phyloP scores from a whole-genome alignment of 495 filamentous ascomycete species.

The Penicillium daleae region DNA sequence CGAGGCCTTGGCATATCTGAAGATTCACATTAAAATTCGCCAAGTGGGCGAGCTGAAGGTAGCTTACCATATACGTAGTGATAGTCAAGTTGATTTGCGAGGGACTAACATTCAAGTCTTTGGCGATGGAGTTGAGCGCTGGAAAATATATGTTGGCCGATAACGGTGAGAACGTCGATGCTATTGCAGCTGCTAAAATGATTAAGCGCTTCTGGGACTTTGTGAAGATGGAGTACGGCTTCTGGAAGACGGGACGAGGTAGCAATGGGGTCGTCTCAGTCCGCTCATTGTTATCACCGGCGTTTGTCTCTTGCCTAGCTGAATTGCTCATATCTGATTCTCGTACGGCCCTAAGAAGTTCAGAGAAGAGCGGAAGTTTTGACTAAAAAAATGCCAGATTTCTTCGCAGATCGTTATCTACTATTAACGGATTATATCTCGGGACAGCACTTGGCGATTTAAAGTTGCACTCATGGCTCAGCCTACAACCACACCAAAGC shows the following conservation, averaged over 20 bases:
- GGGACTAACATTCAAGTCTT: conserved; percentile 41
- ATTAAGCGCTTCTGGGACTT: conserved; percentile 32
- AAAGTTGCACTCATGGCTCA: background rate
- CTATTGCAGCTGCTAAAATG: conserved; percentile 35
- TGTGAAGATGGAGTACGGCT: conserved; percentile 31
- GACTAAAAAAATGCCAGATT: too few species aligned
- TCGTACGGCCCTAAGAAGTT: background rate
- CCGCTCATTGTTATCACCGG: background rate
- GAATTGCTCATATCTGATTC: background rate
- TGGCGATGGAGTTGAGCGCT: conserved; percentile 44
- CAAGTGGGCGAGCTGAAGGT: background rate
- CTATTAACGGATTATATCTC: background rate
- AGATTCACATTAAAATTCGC: background rate
- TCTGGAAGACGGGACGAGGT: background rate
- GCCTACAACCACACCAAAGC: background rate
- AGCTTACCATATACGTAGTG: conserved; percentile 52
- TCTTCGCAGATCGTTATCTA: too few species aligned
- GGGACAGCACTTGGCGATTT: background rate
- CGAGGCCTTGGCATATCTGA: conserved; percentile 54
- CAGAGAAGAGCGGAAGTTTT: background rate
- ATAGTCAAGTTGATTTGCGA: conserved; percentile 54
- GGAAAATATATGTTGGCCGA: conserved; percentile 56
- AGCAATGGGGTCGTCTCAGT: conserved; percentile 31
- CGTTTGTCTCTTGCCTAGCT: background rate
- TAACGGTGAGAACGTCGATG: conserved; percentile 42